Base-by-base conservation (phyloP, 441 rosid species). In the Populus hybrid region DNA sequence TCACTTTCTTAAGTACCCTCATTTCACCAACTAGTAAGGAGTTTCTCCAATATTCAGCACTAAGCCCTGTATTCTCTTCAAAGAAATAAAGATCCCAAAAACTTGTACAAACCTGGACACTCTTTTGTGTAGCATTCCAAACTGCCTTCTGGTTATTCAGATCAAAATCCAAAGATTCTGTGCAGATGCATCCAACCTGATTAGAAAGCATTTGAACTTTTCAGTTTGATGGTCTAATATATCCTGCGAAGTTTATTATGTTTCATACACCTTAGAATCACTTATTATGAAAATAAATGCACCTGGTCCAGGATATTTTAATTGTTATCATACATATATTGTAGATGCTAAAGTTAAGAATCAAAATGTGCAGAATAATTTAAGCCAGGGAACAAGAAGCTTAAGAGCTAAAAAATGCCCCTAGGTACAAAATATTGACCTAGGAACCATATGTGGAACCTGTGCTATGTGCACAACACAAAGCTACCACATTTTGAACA, bases 121-220 rank as follows among this genome's bases (percentile, higher is more conserved):
- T 79, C n/a, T 68, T 84, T 79, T 42, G 71, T 4, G 73, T 73
- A 78, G 84, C 74, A 75, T 77, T 82, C 81, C 68, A 72, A 46
- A 73, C 80, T 73, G 82, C 81, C 83, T 84, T 88, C 84, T 90
- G 76, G 28, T 81, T 85, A 82, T 89, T 85, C 50, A 78, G 79
- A 78, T 90, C 85, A 78, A 74, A 81, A 83, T 86, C 92, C 32
- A 85, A 84, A 73, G 82, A 78, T 80, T 87, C 90, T 50, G 84
- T 76, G 81, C 84, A 83, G 75, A 90, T 78, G 86, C 92, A 86
- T 34, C 94, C 93, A 40, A 90, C 92, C 97, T 92, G 83, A 78
- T 38, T 34, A 81, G 71, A 74, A 53, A 71, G 64, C 76, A 72
- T 65, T 69, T 69, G 30, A 28, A 32, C 19, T 42, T 68, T 59